phyloP scores from a whole-genome alignment of 768 basidiomycete genomes.

The Vishniacozyma victoriae region DNA sequence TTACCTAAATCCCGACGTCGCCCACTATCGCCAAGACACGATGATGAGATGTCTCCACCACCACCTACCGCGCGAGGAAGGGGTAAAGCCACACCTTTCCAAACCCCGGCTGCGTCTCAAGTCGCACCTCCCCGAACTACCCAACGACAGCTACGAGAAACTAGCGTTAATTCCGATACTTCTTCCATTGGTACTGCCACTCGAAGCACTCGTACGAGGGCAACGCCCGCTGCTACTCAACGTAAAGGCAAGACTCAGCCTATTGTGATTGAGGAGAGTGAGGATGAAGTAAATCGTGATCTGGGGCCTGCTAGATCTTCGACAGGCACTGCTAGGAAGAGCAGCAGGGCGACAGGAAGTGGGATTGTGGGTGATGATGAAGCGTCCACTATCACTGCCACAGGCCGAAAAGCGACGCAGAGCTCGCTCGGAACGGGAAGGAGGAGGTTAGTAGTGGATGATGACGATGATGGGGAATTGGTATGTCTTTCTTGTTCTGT shows the following conservation, averaged over 20 bases:
- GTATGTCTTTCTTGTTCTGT: neutral
- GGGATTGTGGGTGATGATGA: slow-evolving; percentile 1
- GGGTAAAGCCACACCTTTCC: no score
- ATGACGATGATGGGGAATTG: slow-evolving; percentile 22
- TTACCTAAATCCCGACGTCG: slow-evolving; percentile 19
- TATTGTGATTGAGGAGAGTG: slow-evolving; percentile 17
- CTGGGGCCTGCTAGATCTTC: slow-evolving; percentile 2
- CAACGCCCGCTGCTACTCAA: neutral
- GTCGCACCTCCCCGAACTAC: neutral
- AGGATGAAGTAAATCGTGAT: slow-evolving; percentile 7
- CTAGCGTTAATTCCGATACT: slow-evolving; percentile 17
- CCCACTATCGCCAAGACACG: slow-evolving; percentile 10
- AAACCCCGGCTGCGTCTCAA: no score
- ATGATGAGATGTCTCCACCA: slow-evolving; percentile 7
- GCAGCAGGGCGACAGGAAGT: slow-evolving; percentile 1
- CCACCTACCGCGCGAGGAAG: slow-evolving; percentile 3
- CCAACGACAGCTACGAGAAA: slow-evolving; percentile 13
- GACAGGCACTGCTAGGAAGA: neutral
- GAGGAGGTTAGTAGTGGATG: slow-evolving; percentile 15
- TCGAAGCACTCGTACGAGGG: neutral
- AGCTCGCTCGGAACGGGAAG: neutral
- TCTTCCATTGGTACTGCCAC: neutral
- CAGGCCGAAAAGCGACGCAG: neutral
- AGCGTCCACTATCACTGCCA: neutral
- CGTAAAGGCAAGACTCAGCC: slow-evolving; percentile 7